A percentile compares a stretch with the other conserved stretches of the same genome.
Conservation (phyloP, 208 protist genomes). For the Crithidia mellificae region DNA sequence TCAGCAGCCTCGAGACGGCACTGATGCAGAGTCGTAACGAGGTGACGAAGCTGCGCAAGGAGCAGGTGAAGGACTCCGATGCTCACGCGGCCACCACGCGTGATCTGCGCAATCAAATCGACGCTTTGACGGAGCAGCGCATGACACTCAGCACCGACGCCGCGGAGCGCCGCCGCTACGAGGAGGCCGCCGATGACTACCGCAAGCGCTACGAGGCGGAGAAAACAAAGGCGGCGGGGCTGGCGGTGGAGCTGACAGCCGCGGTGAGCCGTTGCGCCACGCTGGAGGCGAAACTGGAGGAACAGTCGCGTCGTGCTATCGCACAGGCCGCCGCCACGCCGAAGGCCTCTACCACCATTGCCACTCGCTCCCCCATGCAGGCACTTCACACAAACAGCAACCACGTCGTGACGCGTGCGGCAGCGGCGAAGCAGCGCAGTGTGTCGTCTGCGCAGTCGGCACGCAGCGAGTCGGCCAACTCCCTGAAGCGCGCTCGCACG, state of each 20-base stretch:
- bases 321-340: conserved; percentile 30
- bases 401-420: conserved; percentile 17
- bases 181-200: conserved; percentile 53
- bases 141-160: conserved; percentile 30
- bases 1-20: conserved; percentile 49
- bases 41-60: conserved; percentile 43
- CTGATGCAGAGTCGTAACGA: conserved; percentile 54
- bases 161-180: conserved; percentile 35
- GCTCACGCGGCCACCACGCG: conserved; percentile 38
- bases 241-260: conserved; percentile 69
- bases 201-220: conserved; percentile 42
- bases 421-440: conserved; percentile 36
- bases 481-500: conserved; percentile 66
- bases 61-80: conserved; percentile 54
- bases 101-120: conserved; percentile 53
- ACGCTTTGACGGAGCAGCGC: conserved; percentile 48
- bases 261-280: conserved; percentile 54
- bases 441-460: conserved; percentile 34
- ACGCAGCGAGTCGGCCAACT: conserved; percentile 15
- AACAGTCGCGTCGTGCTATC: conserved; percentile 59
- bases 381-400: conserved; percentile 29
- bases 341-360: too few relatives aligned
- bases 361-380: conserved; percentile 36
- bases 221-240: conserved; percentile 45
- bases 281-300: conserved; percentile 74